phyloP scores from a whole-genome alignment of 352 stramenopile genomes.

The Phytophthora melonis region DNA sequence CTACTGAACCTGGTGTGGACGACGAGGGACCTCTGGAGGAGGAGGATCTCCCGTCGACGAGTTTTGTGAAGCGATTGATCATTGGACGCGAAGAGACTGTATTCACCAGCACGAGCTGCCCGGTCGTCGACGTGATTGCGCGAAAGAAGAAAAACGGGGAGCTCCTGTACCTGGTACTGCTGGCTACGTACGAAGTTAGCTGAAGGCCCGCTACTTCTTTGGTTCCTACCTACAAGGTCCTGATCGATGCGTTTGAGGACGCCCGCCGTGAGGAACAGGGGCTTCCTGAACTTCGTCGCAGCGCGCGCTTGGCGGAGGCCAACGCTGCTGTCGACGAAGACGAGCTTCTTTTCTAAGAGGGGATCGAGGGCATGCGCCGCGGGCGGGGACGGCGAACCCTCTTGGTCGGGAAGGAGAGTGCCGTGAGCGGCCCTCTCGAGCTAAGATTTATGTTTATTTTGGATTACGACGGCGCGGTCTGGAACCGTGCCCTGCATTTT shows the following conservation, averaged over 20 bases:
- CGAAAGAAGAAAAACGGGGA: background rate
- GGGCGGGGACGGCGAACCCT: no score
- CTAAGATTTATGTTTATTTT: no score
- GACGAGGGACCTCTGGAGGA: background rate
- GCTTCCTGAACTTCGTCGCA: background rate
- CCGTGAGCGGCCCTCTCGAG: background rate
- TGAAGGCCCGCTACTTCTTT: background rate
- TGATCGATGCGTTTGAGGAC: background rate
- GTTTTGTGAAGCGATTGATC: background rate
- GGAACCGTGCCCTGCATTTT: no score
- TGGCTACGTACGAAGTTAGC: conserved; percentile 1
- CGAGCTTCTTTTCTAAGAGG: background rate
- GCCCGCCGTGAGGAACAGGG: background rate
- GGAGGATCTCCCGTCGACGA: background rate
- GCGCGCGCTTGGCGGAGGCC: background rate
- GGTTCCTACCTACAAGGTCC: background rate
- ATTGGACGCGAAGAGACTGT: background rate
- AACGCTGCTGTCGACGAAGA: background rate
- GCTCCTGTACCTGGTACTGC: background rate
- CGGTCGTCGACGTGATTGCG: background rate
- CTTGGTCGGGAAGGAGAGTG: background rate
- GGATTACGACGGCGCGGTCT: no score
- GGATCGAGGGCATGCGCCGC: no score
- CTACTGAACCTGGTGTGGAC: background rate
- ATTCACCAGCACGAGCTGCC: background rate